phyloP scores from a whole-genome alignment of 352 stramenopile species.

The Globisporangium radiosum region DNA sequence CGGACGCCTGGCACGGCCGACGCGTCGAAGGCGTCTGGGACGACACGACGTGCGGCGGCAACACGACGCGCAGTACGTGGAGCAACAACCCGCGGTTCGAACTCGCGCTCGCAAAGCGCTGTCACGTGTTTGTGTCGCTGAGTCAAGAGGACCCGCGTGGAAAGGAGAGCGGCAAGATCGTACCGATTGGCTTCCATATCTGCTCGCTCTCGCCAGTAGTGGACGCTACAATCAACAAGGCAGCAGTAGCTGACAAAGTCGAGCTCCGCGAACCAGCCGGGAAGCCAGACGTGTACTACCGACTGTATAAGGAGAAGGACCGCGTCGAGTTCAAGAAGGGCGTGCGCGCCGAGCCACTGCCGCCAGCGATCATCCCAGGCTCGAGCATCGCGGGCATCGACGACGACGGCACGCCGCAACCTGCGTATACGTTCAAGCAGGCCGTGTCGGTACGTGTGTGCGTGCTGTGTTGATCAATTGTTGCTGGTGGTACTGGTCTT shows the following conservation, averaged over 20 bases:
- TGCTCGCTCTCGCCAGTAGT: conserved; percentile 39
- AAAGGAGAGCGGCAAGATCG: conserved; percentile 61
- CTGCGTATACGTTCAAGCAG: conserved; percentile 82
- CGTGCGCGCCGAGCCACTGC: conserved; percentile 34
- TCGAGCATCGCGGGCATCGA: conserved; percentile 57
- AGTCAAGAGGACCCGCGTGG: conserved; percentile 78
- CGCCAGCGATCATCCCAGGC: conserved; percentile 71
- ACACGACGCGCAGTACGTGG: conserved; percentile 81
- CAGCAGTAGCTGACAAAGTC: conserved; percentile 16
- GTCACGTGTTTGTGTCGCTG: conserved; percentile 64
- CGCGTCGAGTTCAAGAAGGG: conserved; percentile 54
- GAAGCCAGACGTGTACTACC: conserved; percentile 63
- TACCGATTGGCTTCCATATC: conserved; percentile 78
- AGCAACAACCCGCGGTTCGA: conserved; percentile 84
- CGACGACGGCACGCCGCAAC: conserved; percentile 60
- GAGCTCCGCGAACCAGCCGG: conserved; percentile 61
- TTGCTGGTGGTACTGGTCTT: no score
- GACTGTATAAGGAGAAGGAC: conserved; percentile 61
- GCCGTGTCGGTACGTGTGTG: conserved; percentile 45
- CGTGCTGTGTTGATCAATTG: no score
- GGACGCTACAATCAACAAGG: conserved; percentile 16
- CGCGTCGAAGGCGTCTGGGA: conserved; percentile 75
- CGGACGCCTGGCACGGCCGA: conserved; percentile 79
- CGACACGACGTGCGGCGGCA: conserved; percentile 68
- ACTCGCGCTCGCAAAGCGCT: conserved; percentile 51